A percentile compares a stretch with the other conserved stretches of the same genome.
Conservation (phyloP, 257 asterid species). For the Echium plantagineum region DNA sequence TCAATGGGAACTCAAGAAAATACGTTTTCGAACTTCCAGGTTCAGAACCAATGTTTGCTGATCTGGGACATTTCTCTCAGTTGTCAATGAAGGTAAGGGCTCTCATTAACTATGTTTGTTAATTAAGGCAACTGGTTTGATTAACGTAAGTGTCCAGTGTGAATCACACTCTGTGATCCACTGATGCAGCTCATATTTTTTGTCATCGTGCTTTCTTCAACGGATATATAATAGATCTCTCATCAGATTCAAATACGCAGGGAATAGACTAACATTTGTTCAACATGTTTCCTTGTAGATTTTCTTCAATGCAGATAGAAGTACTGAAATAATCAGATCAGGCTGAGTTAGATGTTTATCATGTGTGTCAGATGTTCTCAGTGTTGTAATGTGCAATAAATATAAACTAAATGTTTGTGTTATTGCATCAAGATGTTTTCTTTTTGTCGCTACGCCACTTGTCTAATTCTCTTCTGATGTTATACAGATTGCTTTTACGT, state of each 20-base stretch:
- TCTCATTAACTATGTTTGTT: not conserved
- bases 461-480: slow-evolving; percentile 13
- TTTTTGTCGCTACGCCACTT: not conserved
- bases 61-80: slow-evolving; percentile 92
- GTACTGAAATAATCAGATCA: too few species aligned
- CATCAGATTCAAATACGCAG: too few species aligned
- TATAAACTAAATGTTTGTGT: not conserved
- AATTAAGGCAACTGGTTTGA: not conserved
- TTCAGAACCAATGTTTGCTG: slow-evolving; percentile 99
- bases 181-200: too few species aligned
- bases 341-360: too few species aligned
- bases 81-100: slow-evolving; percentile 63
- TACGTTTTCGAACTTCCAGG: slow-evolving; percentile 35
- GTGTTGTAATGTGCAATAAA: too few species aligned
- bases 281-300: too few species aligned
- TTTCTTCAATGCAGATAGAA: too few species aligned
- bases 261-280: too few species aligned
- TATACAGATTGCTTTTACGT: slow-evolving; percentile 66
- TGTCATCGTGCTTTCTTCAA: too few species aligned
- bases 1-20: slow-evolving; percentile 7
- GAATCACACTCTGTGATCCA: not conserved
- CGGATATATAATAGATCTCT: too few species aligned
- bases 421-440: not conserved
- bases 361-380: too few species aligned
- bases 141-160: not conserved